Evolutionary conservation across 345 rosid genomes (phyloP).

Genomic region (Rubroshorea leprosula): DNA sequence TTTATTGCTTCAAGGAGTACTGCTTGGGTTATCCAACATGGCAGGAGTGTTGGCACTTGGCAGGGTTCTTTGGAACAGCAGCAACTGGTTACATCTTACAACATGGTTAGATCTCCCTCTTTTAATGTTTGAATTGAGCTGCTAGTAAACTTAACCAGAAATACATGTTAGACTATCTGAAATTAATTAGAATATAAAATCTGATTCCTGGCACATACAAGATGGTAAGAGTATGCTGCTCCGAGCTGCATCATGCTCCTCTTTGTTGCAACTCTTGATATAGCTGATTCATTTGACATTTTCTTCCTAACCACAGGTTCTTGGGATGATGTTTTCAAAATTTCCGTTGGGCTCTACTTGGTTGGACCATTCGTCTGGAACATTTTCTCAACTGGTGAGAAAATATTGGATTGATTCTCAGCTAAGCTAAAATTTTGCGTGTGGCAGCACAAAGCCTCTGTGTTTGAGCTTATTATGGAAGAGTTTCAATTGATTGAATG

Average conservation of each 20-base stretch:
- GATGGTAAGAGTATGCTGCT: too few relatives aligned
- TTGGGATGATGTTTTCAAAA: constrained; percentile 97
- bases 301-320: constrained; percentile 47
- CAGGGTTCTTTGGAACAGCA: constrained; percentile 94
- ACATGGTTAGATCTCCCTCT: constrained; percentile 46
- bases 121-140: neutral
- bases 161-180: too few relatives aligned
- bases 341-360: too few relatives aligned
- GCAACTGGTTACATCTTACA: constrained; percentile 90
- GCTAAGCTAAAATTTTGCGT: constrained; percentile 1
- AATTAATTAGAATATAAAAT: too few relatives aligned
- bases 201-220: too few relatives aligned
- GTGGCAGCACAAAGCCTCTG: constrained; percentile 8
- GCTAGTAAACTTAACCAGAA: neutral
- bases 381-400: constrained; percentile 83
- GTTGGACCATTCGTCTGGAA: too few relatives aligned
- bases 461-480: constrained; percentile 15
- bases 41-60: constrained; percentile 96
- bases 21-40: constrained; percentile 87
- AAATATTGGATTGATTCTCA: constrained; percentile 53
- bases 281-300: neutral
- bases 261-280: constrained; percentile 9
- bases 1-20: constrained; percentile 55
- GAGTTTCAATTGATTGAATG: constrained; percentile 6
- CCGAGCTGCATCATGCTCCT: too few relatives aligned